These are phyloP conservation scores for Aspergillus incahuasiensis DNA, from an alignment of 495 filamentous ascomycete genomes.

Conservation along the genomic window DNA sequence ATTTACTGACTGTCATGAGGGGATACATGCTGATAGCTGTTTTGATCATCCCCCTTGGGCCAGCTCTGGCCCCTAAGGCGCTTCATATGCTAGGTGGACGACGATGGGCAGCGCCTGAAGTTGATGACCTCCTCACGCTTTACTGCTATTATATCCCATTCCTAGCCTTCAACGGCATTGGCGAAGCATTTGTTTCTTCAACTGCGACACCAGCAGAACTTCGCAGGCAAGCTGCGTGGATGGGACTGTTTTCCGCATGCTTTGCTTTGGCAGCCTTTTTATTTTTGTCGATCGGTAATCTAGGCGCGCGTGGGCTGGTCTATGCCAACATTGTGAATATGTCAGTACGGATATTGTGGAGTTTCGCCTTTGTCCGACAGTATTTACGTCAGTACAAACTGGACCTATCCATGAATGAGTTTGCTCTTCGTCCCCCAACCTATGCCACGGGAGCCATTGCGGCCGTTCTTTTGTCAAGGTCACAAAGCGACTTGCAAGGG, in stretches of 20 bases:
- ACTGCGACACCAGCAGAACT: conserved; percentile 70
- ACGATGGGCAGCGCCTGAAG: conserved; percentile 60
- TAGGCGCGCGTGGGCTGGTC: conserved; percentile 78
- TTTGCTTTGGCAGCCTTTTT: conserved; percentile 69
- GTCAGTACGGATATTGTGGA: conserved; percentile 77
- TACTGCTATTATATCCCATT: conserved; percentile 94
- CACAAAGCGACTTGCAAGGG: conserved; percentile 32
- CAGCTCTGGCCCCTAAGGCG: conserved; percentile 63
- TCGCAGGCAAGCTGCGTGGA: conserved; percentile 70
- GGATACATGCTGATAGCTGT: conserved; percentile 57
- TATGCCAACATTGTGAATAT: conserved; percentile 84
- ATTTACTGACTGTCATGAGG: conserved; percentile 34
- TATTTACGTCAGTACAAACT: conserved; percentile 50
- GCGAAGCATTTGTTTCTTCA: conserved; percentile 86
- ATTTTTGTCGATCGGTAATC: conserved; percentile 56
- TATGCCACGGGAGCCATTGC: conserved; percentile 32
- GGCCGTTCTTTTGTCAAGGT: conserved; percentile 26
- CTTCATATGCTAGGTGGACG: conserved; percentile 69
- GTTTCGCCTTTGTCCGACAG: conserved; percentile 58
- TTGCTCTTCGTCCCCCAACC: conserved; percentile 26
- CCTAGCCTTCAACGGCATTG: conserved; percentile 84
- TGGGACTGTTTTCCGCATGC: conserved; percentile 68
- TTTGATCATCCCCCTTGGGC: conserved; percentile 62
- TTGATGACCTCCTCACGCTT: conserved; percentile 64
- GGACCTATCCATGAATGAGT: conserved; percentile 25